These are phyloP conservation scores for Hypericum androsaemum DNA, from an alignment of 345 rosid genomes.

Conservation along the genomic window DNA sequence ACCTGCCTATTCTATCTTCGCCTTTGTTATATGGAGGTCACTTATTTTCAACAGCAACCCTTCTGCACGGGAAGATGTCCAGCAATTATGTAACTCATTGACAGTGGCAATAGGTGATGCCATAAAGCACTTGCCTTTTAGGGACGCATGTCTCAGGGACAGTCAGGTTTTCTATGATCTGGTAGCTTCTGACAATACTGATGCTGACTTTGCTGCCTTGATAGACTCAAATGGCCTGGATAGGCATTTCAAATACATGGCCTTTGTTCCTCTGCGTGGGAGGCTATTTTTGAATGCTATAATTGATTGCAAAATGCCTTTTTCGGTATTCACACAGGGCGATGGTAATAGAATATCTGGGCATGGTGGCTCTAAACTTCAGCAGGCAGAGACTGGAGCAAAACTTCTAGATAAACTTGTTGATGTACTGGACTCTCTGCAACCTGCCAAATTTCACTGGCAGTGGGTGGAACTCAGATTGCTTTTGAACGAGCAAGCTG, in stretches of 20 bases:
- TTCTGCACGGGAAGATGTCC: constrained; percentile 63
- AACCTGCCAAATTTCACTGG: constrained; percentile 98
- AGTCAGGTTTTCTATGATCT: constrained; percentile 72
- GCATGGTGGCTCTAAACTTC: constrained; percentile 40
- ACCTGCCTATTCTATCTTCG: constrained; percentile 78
- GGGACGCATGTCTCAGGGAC: constrained; percentile 89
- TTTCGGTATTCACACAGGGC: constrained; percentile 36
- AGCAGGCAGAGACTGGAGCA: constrained; percentile 41
- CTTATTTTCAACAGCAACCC: constrained; percentile 43
- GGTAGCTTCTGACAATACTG: constrained; percentile 68
- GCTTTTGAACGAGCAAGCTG: constrained; percentile 91
- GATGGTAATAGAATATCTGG: constrained; percentile 40
- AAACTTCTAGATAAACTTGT: constrained; percentile 84
- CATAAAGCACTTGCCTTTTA: constrained; percentile 72
- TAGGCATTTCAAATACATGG: constrained; percentile 53
- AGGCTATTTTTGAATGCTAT: constrained; percentile 80
- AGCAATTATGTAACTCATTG: constrained; percentile 67
- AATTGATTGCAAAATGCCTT: constrained; percentile 69
- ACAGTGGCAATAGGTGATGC: constrained; percentile 68
- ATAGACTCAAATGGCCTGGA: constrained; percentile 64
- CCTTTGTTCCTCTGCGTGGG: constrained; percentile 84
- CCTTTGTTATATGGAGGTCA: constrained; percentile 73
- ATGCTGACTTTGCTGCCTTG: constrained; percentile 76
- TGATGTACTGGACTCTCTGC: constrained; percentile 61
- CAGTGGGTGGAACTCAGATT: constrained; percentile 98